Evolutionary conservation across 441 rosid genomes (phyloP), one percentile per base, ranked within the genome.

Genomic region (Pelargonium fulgidum): DNA sequence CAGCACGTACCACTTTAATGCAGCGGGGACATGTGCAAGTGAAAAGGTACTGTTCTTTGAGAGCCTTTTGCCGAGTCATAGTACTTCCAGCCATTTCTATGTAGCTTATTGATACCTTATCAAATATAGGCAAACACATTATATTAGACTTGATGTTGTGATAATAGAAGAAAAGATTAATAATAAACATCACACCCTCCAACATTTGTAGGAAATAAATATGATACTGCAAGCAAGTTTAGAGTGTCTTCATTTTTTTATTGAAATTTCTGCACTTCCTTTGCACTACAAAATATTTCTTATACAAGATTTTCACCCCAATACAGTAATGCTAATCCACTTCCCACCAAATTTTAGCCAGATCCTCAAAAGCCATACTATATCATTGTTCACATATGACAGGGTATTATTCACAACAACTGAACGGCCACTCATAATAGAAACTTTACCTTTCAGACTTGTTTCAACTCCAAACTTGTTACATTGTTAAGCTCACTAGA

Each of bases 61-160:
- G 89, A 84, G 93, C 78, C 78, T 85, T 86, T 78, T 85, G 92
- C 73, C 99, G 92, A 74, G 92, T 86, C 71, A 81, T 72, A 64
- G 96, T 86, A 84, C 97, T 90, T 86, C 90, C 97, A 78, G 97
- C 96, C 70, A 90, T 94, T 83, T 94, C 99, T 61, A 94, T 84
- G 69, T 94, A 94, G 77, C 92, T 86, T 80, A 92, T 92, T n/a
- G 70, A 76, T 66, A 92, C 86, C 99, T 89, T 8, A 42, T 19
- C 67, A 67, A 70, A 70, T 54, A 61, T 33, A 56, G 58, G 10
- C 39, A 24, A 42, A 39, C 8, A 75, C 42, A 58, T 19, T 52
- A 10, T 14, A 62, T 58, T 69, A 56, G 62, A 68, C 69, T 39
- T 66, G 47, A 65, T 4, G n/a, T 12, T 12, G 4, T 58, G 63